A percentile compares a stretch with the other conserved stretches of the same genome.
Evolutionary conservation across 2,329 filamentous ascomycete species (phyloP).

Genomic region (Fusarium buharicum): DNA sequence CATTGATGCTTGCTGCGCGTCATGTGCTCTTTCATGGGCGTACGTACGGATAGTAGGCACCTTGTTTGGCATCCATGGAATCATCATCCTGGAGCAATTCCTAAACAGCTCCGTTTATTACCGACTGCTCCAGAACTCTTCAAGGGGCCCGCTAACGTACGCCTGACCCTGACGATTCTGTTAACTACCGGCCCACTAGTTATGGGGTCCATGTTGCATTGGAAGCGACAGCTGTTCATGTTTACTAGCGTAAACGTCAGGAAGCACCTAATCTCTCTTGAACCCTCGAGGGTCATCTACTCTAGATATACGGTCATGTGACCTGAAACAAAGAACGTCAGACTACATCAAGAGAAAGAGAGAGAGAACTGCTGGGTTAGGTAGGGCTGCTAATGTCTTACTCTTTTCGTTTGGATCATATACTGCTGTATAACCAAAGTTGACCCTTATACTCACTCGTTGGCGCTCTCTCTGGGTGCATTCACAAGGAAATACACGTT

Average conservation of each 20-base stretch:
- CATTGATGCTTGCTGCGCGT: background rate
- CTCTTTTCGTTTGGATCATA: background rate
- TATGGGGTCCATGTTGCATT: background rate
- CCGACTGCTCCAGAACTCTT: slow-evolving; percentile 4
- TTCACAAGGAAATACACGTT: background rate
- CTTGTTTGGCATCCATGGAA: background rate
- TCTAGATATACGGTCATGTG: slow-evolving; percentile 29
- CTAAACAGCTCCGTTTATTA: slow-evolving; percentile 14
- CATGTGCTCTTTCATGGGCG: background rate
- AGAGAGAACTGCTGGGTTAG: background rate
- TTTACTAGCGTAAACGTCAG: slow-evolving; percentile 23
- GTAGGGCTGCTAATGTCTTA: no score
- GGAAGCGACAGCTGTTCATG: slow-evolving; percentile 14
- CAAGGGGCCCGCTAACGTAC: slow-evolving; percentile 19
- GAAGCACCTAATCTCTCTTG: slow-evolving; percentile 29
- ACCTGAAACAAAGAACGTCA: background rate
- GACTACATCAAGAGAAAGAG: background rate
- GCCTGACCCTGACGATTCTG: slow-evolving; percentile 11
- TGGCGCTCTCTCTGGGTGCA: background rate
- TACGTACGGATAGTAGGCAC: no score
- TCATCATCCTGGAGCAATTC: background rate
- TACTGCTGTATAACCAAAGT: background rate
- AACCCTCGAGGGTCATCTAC: slow-evolving; percentile 5
- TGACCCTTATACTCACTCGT: background rate
- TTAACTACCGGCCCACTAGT: slow-evolving; percentile 31